Conservation (phyloP, 2,329 filamentous ascomycete genomes). For the Microdochium trichocladiopsis region DNA sequence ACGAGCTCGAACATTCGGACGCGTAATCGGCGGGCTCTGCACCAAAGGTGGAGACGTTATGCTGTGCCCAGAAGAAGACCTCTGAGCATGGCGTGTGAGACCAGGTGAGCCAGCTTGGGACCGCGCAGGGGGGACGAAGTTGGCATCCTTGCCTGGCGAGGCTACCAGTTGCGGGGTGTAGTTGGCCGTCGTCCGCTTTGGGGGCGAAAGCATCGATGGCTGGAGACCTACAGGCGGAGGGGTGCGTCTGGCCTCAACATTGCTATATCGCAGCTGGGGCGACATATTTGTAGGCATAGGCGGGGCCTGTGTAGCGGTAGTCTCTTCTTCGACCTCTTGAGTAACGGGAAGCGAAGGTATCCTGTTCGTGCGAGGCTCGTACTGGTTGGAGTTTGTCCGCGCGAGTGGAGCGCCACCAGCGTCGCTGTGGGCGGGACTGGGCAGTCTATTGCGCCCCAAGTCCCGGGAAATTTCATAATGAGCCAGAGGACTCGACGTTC, state of each 20-base stretch:
- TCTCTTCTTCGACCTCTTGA: slow-evolving; percentile 55
- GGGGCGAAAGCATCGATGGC: slow-evolving; percentile 43
- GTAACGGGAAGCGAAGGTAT: slow-evolving; percentile 54
- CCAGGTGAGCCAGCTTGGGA: slow-evolving; percentile 58
- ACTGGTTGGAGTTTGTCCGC: slow-evolving; percentile 43
- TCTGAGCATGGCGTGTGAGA: slow-evolving; percentile 28
- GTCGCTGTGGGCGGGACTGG: slow-evolving; percentile 15
- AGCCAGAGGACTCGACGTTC: slow-evolving; percentile 59
- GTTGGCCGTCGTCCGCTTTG: slow-evolving; percentile 44
- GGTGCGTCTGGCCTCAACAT: slow-evolving; percentile 33
- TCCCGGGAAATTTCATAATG: slow-evolving; percentile 51
- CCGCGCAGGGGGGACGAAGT: slow-evolving; percentile 49
- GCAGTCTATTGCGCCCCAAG: slow-evolving; percentile 21
- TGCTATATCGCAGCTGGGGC: slow-evolving; percentile 28
- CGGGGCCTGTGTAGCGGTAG: slow-evolving; percentile 22
- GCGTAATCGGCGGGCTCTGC: slow-evolving; percentile 8
- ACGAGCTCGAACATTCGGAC: slow-evolving; percentile 32
- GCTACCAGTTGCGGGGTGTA: slow-evolving; percentile 35
- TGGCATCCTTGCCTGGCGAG: slow-evolving; percentile 19
- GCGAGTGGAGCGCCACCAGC: slow-evolving; percentile 35
- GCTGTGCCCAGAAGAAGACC: slow-evolving; percentile 46
- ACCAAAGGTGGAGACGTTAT: slow-evolving; percentile 28
- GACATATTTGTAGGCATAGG: slow-evolving; percentile 12
- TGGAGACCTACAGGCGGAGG: slow-evolving; percentile 38
- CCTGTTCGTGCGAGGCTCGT: slow-evolving; percentile 47